Percentiles rank a stretch among this genome's conserved stretches.
Conservation (phyloP, 306 rosid genomes). For the Urtica urens region DNA sequence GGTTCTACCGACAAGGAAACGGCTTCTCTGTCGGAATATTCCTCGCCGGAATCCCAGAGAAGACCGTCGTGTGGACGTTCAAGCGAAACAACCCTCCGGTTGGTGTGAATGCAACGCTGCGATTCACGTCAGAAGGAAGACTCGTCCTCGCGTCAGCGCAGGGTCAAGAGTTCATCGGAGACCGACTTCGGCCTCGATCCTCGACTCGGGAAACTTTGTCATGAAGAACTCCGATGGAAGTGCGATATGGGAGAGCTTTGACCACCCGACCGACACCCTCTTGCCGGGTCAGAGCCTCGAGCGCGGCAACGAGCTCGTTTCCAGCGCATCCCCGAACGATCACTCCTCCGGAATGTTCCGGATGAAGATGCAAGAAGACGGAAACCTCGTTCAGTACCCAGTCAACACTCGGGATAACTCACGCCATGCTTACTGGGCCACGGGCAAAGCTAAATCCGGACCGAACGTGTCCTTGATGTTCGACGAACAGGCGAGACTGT, state of each 20-base stretch:
- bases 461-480: too few species aligned
- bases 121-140: neutral
- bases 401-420: neutral
- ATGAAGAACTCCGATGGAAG: neutral
- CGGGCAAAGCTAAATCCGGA: neutral
- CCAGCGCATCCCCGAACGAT: neutral
- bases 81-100: neutral
- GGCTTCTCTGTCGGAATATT: slow-evolving; percentile 10
- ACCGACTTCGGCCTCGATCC: slow-evolving; percentile 11
- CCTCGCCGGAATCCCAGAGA: neutral
- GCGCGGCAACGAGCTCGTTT: neutral
- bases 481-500: too few species aligned
- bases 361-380: slow-evolving; percentile 4
- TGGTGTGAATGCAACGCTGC: neutral
- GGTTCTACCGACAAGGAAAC: neutral
- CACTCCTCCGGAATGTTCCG: slow-evolving; percentile 10
- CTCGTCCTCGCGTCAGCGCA: neutral
- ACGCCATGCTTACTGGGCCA: neutral
- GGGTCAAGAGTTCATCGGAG: neutral
- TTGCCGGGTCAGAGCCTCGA: slow-evolving; percentile 9
- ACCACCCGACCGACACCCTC: slow-evolving; percentile 13
- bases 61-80: slow-evolving; percentile 14
- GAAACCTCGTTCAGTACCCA: slow-evolving; percentile 12
- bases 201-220: slow-evolving; percentile 16
- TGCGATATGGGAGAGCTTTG: slow-evolving; percentile 7